Conservation (phyloP, 2,329 filamentous ascomycete genomes). For the Aspergillus arachidicola region DNA sequence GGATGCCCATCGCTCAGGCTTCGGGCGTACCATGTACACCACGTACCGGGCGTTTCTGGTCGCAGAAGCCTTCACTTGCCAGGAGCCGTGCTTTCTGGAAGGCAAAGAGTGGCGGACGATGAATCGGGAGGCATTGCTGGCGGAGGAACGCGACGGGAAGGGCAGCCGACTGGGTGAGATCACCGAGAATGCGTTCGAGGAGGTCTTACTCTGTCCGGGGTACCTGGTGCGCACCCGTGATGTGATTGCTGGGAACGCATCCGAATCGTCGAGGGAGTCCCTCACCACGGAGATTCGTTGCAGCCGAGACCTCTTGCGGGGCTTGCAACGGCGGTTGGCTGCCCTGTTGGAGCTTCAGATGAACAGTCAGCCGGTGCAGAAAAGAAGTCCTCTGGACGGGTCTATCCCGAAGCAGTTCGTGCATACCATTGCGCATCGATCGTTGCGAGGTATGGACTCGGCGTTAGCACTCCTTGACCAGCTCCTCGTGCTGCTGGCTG, state of each 20-base stretch:
- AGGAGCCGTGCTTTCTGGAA: slow-evolving; percentile 25
- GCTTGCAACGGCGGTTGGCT: slow-evolving; percentile 13
- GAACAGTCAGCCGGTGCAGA: not conserved
- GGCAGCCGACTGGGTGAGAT: slow-evolving; percentile 16
- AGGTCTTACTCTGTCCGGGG: slow-evolving; percentile 23
- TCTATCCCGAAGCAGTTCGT: slow-evolving; percentile 6
- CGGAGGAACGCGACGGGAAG: slow-evolving; percentile 17
- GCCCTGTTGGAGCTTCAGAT: not conserved
- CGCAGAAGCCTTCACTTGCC: slow-evolving; percentile 19
- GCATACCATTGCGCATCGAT: slow-evolving; percentile 4
- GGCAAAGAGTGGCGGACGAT: slow-evolving; percentile 18
- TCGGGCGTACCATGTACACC: slow-evolving; percentile 22
- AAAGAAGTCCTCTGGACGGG: slow-evolving; percentile 7
- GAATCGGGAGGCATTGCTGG: slow-evolving; percentile 10
- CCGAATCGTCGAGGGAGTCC: slow-evolving; percentile 3
- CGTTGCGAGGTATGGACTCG: slow-evolving; percentile 17
- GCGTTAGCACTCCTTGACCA: slow-evolving; percentile 22
- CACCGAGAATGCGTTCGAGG: slow-evolving; percentile 23
- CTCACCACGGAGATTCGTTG: slow-evolving; percentile 14
- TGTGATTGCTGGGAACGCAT: slow-evolving; percentile 6
- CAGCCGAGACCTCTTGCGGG: slow-evolving; percentile 13
- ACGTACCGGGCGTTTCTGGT: slow-evolving; percentile 25
- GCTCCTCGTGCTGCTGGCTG: slow-evolving; percentile 17
- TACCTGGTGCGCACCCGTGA: slow-evolving; percentile 18
- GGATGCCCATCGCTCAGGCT: slow-evolving; percentile 16